Base-by-base conservation (phyloP, 1,284 basidiomycete genomes). In the Cutaneotrichosporon daszewskae region DNA sequence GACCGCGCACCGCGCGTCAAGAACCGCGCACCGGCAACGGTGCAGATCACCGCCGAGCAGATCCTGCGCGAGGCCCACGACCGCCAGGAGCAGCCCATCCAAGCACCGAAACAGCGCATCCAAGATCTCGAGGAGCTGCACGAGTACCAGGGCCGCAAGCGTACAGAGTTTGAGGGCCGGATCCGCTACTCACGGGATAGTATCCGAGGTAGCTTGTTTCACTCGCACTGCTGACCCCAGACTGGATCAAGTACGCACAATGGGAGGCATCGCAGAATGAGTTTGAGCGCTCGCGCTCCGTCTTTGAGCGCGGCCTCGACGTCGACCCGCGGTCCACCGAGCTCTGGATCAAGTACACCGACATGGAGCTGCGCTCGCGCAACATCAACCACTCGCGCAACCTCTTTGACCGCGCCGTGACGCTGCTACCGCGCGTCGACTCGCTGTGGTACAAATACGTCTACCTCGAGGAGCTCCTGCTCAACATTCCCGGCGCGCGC, bases 11-110 rank as follows among this genome's bases (percentile, higher is more conserved):
- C 76, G 13, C 63, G 87, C 51, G 90, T 96, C 55, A 91, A 92
- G 77, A 96, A 96, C 72, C 79, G 91, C 40, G 91, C 91, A 18
- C 83, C 91, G 22, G 91, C 91, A 45, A 84, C 87, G 44, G 77
- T 96, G 52, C 91, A 95, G 85, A 94, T 97, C 74, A 95, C 92
- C 42, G 89, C 94, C 23, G 94, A 97, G 73, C 94, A 99, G 75
- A 83, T 98, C 32, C 77, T 98, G 13, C 84, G 95, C 61, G 95
- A 98, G 81, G 91, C 95, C 32, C 90, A 97, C 80, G 95, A 97
- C 62, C 78, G 92, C 41, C 94, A 98, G 76, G 95, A 97, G 63
- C 80, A 85, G 18, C 81, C 85, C 13, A 85, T 91, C 64, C 80
- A 82, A 40, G 89, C 90, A 3, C 91, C 92, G n/a, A 86, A 84